A percentile compares a stretch with the other conserved stretches of the same genome.
These are phyloP conservation scores for Tuber borchii DNA, from an alignment of 495 filamentous ascomycete species.

Conservation along the genomic window DNA sequence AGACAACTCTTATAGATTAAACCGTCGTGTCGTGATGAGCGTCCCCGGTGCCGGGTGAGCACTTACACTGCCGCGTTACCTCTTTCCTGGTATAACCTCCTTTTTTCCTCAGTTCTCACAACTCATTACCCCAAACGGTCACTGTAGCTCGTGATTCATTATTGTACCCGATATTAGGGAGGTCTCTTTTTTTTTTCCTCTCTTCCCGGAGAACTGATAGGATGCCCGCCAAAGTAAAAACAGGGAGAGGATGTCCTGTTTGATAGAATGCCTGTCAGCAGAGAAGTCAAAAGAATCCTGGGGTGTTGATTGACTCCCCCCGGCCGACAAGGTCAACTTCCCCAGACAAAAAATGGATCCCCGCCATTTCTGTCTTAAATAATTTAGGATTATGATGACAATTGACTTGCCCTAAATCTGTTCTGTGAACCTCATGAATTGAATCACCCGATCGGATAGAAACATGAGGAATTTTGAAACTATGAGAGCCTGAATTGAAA, in stretches of 20 bases:
- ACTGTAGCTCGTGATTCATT: slow-evolving; percentile 1
- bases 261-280: background rate
- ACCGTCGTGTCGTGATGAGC: background rate
- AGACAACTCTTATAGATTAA: background rate
- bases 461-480: background rate
- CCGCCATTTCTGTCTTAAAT: background rate
- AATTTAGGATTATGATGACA: background rate
- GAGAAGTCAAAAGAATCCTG: background rate
- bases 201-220: background rate
- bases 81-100: background rate
- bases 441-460: background rate
- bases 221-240: background rate
- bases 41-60: background rate
- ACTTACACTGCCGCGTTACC: slow-evolving; percentile 1
- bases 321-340: background rate
- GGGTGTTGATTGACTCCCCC: background rate
- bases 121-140: background rate
- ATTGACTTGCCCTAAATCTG: background rate
- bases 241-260: background rate
- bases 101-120: background rate
- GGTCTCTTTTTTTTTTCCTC: background rate
- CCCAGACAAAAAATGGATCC: background rate
- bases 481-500: background rate
- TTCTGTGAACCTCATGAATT: background rate
- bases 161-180: slow-evolving; percentile 2